Base-by-base conservation (phyloP, 2,329 filamentous ascomycete genomes). In the Grosmannia huntii region DNA sequence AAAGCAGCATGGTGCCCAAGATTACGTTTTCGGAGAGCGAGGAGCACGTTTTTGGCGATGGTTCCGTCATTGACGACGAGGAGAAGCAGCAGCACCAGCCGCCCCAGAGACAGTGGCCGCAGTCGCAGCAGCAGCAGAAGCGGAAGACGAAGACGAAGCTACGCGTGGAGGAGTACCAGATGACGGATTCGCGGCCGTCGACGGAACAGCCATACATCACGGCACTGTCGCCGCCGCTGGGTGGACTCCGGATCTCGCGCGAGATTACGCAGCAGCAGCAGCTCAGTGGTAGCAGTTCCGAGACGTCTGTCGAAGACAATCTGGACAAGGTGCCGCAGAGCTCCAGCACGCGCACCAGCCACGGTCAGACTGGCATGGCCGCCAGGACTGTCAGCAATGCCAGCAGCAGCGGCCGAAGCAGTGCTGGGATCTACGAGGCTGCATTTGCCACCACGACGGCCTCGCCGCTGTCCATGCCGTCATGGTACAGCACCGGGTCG, bases 21-120 rank as follows among this genome's bases (percentile, higher is more conserved):
- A 61, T 67, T 38, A 65, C 64, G 3, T 60, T 65, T 31, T 64
- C 62, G 56, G 64, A 62, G 57, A 67, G 65, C 62, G 65, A 68
- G 49, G 66, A 68, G 62, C 49, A 58, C 38, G 68, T 67, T 48
- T 57, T 60, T 50, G n/a, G 51, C 57, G 41, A 44, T 7, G 19
- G 16, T n/a, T 19, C 19, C 41, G 41, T 44, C 41, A 44, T 44
- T 7, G 53, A 59, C 41, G 50, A 59, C 25, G 23, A 23, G 54
- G 57, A 59, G 36, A 46, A 56, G 54, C 61, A 61, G 51, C 44
- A 50, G 27, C 52, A 57, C 57, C 31, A 14, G 5, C 33, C 31
- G 5, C 38, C 44, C 36, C 44, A 55, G 27, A 23, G 27, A 11
- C 57, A 53, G 31, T 33, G 31, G 31, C 5, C 31, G 9, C 31